Conservation (phyloP, 345 rosid species). For the Odontarrhena argentea region DNA sequence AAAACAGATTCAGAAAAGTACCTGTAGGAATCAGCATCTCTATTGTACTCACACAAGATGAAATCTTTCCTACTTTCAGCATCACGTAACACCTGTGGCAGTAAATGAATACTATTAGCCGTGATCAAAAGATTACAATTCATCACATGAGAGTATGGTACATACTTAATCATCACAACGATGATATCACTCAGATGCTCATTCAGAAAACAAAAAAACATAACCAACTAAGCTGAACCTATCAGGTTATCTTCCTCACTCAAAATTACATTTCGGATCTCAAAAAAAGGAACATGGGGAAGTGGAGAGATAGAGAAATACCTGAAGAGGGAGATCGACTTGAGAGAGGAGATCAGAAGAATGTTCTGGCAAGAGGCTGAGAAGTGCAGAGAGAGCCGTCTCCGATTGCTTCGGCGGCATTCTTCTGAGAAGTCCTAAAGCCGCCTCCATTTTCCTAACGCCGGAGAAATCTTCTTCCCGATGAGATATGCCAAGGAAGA, state of each 20-base stretch:
- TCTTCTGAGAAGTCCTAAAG: conserved; percentile 88
- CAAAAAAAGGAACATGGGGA: neutral
- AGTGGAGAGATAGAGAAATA: conserved; percentile 19
- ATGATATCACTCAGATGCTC: neutral
- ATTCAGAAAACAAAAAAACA: conserved; percentile 5
- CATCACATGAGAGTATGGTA: neutral
- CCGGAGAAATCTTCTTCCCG: conserved; percentile 32
- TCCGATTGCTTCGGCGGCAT: conserved; percentile 91
- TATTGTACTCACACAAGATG: conserved; percentile 92
- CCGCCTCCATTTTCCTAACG: conserved; percentile 68
- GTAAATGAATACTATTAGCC: neutral
- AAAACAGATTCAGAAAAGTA: conserved; percentile 18
- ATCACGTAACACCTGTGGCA: conserved; percentile 68
- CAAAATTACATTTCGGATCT: conserved; percentile 2
- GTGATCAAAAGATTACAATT: neutral
- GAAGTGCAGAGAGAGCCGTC: conserved; percentile 91
- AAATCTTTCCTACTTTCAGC: conserved; percentile 72
- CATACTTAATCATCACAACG: neutral
- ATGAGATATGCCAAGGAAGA: neutral
- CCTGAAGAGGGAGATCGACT: conserved; percentile 99
- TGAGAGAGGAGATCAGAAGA: conserved; percentile 98
- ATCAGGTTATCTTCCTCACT: neutral
- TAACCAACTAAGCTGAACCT: conserved; percentile 19
- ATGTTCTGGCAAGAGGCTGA: conserved; percentile 83
- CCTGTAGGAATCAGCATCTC: conserved; percentile 99